Evolutionary conservation across 495 filamentous ascomycete genomes (phyloP).

Genomic region (Mytilinidion resinicola): DNA sequence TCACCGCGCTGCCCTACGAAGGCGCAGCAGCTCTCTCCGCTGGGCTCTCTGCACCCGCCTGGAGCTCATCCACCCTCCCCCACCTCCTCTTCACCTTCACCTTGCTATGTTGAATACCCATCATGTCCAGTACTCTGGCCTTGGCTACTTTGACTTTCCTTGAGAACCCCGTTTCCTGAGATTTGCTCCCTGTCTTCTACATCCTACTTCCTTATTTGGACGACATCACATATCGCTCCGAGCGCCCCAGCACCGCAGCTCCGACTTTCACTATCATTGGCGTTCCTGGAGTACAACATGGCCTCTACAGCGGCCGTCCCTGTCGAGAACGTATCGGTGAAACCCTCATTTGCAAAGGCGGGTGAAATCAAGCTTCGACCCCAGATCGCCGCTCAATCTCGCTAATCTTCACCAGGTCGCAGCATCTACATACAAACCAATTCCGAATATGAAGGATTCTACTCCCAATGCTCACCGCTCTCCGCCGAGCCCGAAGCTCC

Average conservation of each 20-base stretch:
- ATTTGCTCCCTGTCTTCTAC: slow-evolving; percentile 18
- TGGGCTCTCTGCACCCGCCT: not conserved
- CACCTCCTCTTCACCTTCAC: not conserved
- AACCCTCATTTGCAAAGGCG: slow-evolving; percentile 52
- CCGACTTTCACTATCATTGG: slow-evolving; percentile 17
- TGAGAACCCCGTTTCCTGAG: slow-evolving; percentile 36
- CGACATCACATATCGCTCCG: slow-evolving; percentile 1
- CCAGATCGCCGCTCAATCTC: not conserved
- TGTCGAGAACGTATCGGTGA: slow-evolving; percentile 21
- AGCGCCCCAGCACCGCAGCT: slow-evolving; percentile 7
- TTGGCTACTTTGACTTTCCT: slow-evolving; percentile 36
- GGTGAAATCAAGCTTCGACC: slow-evolving; percentile 16
- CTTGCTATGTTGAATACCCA: slow-evolving; percentile 35
- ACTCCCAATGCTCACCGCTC: slow-evolving; percentile 3
- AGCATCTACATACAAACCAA: slow-evolving; percentile 39
- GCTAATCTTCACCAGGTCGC: slow-evolving; percentile 42
- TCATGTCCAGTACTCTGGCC: slow-evolving; percentile 35
- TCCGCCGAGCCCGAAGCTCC: slow-evolving; percentile 4
- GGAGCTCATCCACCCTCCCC: not conserved
- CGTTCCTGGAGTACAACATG: slow-evolving; percentile 18
- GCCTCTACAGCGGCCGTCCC: slow-evolving; percentile 22
- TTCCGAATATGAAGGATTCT: slow-evolving; percentile 6
- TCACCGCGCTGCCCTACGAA: not conserved
- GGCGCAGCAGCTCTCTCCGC: slow-evolving; percentile 14
- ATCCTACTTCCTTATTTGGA: slow-evolving; percentile 25